Conservation (phyloP, 495 filamentous ascomycete genomes). For the Opeltia flavorubescens region DNA sequence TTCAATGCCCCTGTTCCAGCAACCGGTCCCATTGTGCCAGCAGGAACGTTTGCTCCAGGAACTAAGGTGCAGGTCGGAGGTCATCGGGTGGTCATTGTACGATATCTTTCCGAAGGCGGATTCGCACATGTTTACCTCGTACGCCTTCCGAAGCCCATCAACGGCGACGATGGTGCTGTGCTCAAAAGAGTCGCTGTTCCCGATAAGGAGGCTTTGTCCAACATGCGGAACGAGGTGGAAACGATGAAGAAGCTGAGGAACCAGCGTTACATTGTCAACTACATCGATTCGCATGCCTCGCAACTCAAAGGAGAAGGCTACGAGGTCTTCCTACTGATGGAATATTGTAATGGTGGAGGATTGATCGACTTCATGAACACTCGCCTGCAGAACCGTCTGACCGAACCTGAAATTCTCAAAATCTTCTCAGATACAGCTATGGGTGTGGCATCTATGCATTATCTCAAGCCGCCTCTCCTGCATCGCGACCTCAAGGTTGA, state of each 20-base stretch:
- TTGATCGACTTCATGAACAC: slow-evolving; percentile 99
- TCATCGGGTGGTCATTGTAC: slow-evolving; percentile 91
- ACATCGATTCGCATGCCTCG: slow-evolving; percentile 94
- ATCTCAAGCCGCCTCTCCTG: slow-evolving; percentile 83
- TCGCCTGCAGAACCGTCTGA: slow-evolving; percentile 85
- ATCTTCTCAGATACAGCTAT: slow-evolving; percentile 94
- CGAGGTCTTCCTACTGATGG: slow-evolving; percentile 97
- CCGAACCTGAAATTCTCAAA: slow-evolving; percentile 91
- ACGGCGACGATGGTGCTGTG: slow-evolving; percentile 75
- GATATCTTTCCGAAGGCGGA: slow-evolving; percentile 94
- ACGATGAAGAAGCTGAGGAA: slow-evolving; percentile 99
- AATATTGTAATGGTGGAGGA: slow-evolving; percentile 72
- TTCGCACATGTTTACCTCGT: slow-evolving; percentile 98
- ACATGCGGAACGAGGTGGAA: slow-evolving; percentile 96
- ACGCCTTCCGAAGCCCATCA: slow-evolving; percentile 59
- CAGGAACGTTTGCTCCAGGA: slow-evolving; percentile 81
- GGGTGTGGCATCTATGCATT: slow-evolving; percentile 97
- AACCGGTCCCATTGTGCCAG: slow-evolving; percentile 43
- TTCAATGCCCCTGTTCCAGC: slow-evolving; percentile 16
- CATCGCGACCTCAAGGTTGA: slow-evolving; percentile 97
- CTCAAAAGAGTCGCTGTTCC: slow-evolving; percentile 96
- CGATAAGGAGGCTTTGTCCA: slow-evolving; percentile 82
- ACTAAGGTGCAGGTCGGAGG: slow-evolving; percentile 92
- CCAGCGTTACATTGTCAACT: slow-evolving; percentile 88
- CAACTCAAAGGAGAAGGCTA: slow-evolving; percentile 87